Evolutionary conservation across 225 moss, liverwort and hornwort species (phyloP).

Genomic region (Sphagnum tenellum): DNA sequence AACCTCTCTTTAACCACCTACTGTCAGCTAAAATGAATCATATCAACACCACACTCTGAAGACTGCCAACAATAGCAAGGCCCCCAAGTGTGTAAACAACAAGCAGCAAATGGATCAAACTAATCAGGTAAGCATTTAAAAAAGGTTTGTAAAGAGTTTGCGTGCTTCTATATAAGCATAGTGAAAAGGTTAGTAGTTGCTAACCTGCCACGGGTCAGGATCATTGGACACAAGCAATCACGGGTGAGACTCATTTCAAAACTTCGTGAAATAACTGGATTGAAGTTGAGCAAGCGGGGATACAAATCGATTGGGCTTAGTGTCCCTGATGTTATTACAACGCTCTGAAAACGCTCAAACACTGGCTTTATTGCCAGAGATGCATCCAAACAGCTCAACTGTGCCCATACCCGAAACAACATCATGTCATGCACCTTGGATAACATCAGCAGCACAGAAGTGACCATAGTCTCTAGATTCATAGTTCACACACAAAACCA

Average conservation of each 20-base stretch:
- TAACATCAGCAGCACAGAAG: too few relatives aligned
- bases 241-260: constrained; percentile 97
- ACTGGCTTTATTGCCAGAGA: constrained; percentile 99
- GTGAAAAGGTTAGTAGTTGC: background rate
- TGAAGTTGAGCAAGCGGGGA: constrained; percentile 91
- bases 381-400: constrained; percentile 98
- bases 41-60: too few relatives aligned
- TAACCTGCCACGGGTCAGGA: constrained; percentile 95
- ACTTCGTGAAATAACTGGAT: constrained; percentile 94
- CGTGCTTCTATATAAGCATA: background rate
- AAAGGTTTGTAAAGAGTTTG: background rate
- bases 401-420: constrained; percentile 11
- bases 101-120: too few relatives aligned
- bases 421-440: too few relatives aligned
- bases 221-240: constrained; percentile 97
- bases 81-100: too few relatives aligned
- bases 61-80: too few relatives aligned
- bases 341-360: constrained; percentile 90
- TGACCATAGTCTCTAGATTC: too few relatives aligned
- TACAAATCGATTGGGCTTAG: constrained; percentile 93
- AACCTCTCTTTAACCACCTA: too few relatives aligned
- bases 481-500: too few relatives aligned
- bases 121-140: too few relatives aligned
- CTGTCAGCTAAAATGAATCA: too few relatives aligned
- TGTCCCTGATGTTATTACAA: constrained; percentile 96